phyloP scores from a whole-genome alignment of 371 early-diverging fungal genomes.

The Mucor lusitanicus region DNA sequence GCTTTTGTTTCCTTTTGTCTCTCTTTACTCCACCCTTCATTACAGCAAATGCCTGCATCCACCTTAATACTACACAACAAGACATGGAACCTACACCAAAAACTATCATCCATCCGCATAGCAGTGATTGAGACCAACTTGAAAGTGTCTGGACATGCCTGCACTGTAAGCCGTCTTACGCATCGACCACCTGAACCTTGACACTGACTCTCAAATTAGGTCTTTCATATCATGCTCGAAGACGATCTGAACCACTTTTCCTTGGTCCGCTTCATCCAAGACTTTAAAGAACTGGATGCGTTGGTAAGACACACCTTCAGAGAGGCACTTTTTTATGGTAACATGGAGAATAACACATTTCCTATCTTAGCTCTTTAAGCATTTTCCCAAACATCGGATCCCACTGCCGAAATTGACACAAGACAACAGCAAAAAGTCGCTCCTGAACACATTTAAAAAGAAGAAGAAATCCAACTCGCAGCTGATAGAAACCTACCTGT shows the following conservation, averaged over 20 bases:
- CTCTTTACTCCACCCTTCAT: conserved; percentile 3
- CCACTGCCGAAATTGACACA: conserved; percentile 19
- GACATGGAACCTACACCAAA: neutral
- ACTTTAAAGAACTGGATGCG: conserved; percentile 61
- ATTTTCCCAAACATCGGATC: conserved; percentile 26
- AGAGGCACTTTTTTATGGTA: neutral
- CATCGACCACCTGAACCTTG: neutral
- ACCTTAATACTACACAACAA: neutral
- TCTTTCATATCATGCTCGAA: conserved; percentile 58
- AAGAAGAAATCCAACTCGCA: conserved; percentile 35
- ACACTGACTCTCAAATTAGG: conserved; percentile 28
- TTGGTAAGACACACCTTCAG: conserved; percentile 37
- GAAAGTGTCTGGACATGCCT: conserved; percentile 8
- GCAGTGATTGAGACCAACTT: conserved; percentile 26
- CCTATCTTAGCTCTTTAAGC: conserved; percentile 16
- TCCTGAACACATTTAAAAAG: neutral
- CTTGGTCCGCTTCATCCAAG: conserved; percentile 56
- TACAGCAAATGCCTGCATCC: conserved; percentile 10
- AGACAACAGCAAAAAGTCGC: neutral
- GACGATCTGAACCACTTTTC: conserved; percentile 45
- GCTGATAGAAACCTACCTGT: conserved; percentile 41
- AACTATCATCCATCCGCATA: conserved; percentile 8
- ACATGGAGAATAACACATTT: conserved; percentile 12
- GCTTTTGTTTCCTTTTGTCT: neutral
- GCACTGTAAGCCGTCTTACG: conserved; percentile 16